Base-by-base conservation (phyloP, 2,329 filamentous ascomycete genomes). In the Trichoderma afroharzianum region DNA sequence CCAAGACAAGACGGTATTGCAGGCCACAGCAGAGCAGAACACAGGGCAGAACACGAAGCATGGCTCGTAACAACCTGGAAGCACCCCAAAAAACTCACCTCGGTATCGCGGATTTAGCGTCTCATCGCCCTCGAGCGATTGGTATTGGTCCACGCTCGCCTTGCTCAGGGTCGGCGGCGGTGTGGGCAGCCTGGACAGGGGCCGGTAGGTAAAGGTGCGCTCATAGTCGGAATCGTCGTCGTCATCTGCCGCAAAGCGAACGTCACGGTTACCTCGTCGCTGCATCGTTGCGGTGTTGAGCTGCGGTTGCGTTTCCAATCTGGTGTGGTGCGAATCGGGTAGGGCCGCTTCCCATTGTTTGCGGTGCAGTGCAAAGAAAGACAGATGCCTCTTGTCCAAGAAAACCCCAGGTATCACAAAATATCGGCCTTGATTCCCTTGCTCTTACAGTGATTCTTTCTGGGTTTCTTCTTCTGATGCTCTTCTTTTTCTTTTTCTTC, bases 181-280 rank as follows among this genome's bases (percentile, higher is more conserved):
- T 67, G 90, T 92, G 26, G 90, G 90, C 26, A 92, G 85, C 79
- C 90, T 91, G 33, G 90, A 92, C 66, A 92, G 83, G 11, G 90
- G 90, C 62, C 88, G 86, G 80, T 92, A 92, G 74, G 89, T 90
- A 76, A 90, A 89, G 74, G 84, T 84, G 72, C 85, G 83, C 70
- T 86, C 84, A 76, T 86, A 83, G 73, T 84, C 82, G 57, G 76
- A 76, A 68, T 74, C 75, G 58, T 70, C 68, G 39, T 68, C 58
- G 24, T 72, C 66, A 36, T 72, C 70, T 50, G 59, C 61, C 32
- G 70, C 70, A 68, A 71, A 71, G 70, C 70, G 70, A n/a, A 68
- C 64, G 36, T 67, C 63, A 21, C 70, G 62, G 64, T 26, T 72
- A 47, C 64, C 63, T 53, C 58, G 43, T 57, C 70, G 70, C 70